phyloP scores from a whole-genome alignment of 805 yeast species.

The Spencermartinsiella europaea region DNA sequence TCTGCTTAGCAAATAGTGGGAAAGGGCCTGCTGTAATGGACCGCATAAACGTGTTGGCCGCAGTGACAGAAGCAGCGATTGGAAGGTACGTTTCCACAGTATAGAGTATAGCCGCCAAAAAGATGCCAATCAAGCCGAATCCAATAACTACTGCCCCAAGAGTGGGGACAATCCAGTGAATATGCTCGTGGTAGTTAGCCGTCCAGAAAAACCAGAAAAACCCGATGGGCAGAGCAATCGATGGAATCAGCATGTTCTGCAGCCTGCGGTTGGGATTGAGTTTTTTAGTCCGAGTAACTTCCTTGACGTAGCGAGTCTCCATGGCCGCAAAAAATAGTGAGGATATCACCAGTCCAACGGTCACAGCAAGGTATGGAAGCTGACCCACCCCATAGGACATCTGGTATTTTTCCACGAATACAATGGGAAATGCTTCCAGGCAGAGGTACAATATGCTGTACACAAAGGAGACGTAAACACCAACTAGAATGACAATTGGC shows the following conservation, averaged over 20 bases:
- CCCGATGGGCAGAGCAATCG: conserved; percentile 69
- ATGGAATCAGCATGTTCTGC: conserved; percentile 69
- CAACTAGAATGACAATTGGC: conserved; percentile 61
- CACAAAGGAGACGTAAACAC: conserved; percentile 68
- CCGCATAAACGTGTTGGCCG: conserved; percentile 68
- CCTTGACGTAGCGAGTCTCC: conserved; percentile 42
- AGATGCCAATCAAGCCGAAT: conserved; percentile 61
- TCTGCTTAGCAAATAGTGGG: conserved; percentile 65
- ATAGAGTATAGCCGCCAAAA: conserved; percentile 66
- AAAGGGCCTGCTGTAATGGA: conserved; percentile 63
- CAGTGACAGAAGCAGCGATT: conserved; percentile 75
- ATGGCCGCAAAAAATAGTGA: conserved; percentile 50
- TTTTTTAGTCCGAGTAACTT: conserved; percentile 44
- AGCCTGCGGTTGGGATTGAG: conserved; percentile 81
- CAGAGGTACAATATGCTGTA: conserved; percentile 73
- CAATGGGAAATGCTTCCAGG: conserved; percentile 68
- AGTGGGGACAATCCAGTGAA: conserved; percentile 83
- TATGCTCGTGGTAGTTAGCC: conserved; percentile 57
- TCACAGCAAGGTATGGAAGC: conserved; percentile 76
- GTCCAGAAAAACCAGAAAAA: conserved; percentile 87
- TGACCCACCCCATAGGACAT: conserved; percentile 56
- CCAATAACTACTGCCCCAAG: conserved; percentile 61
- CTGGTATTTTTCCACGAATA: conserved; percentile 57
- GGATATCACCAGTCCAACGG: conserved; percentile 62
- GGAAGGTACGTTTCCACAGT: conserved; percentile 64